phyloP scores from a whole-genome alignment of 495 filamentous ascomycete species.

The Coniosporium apollinis region DNA sequence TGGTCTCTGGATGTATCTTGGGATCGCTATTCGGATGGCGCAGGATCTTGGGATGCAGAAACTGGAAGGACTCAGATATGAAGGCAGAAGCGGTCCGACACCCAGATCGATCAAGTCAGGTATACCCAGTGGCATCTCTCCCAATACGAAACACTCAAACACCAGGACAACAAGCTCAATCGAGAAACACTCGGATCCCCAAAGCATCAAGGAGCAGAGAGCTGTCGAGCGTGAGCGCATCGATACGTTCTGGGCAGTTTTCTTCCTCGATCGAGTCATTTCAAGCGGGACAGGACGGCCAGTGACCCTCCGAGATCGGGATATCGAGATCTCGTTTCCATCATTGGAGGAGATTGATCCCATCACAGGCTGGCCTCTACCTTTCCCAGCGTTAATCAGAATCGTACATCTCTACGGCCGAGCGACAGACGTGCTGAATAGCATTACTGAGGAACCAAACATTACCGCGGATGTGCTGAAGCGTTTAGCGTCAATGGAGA shows the following conservation, averaged over 20 bases:
- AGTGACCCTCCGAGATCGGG: slow-evolving; percentile 62
- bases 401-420: slow-evolving; percentile 73
- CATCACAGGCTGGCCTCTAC: slow-evolving; percentile 47
- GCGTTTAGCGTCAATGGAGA: slow-evolving; percentile 54
- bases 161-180: too few species aligned
- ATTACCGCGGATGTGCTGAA: slow-evolving; percentile 54
- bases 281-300: slow-evolving; percentile 69
- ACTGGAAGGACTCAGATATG: slow-evolving; percentile 53
- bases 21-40: slow-evolving; percentile 71
- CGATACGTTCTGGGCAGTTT: slow-evolving; percentile 75
- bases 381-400: slow-evolving; percentile 61
- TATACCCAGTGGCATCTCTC: slow-evolving; percentile 26
- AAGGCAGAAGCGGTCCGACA: slow-evolving; percentile 37
- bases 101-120: slow-evolving; percentile 35
- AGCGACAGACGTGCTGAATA: slow-evolving; percentile 69
- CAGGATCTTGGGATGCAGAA: slow-evolving; percentile 73
- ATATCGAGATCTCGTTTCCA: slow-evolving; percentile 64
- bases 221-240: slow-evolving; percentile 50
- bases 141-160: slow-evolving; percentile 30
- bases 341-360: slow-evolving; percentile 40
- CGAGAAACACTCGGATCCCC: slow-evolving; percentile 27
- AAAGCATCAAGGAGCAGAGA: slow-evolving; percentile 35
- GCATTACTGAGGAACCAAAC: slow-evolving; percentile 57
- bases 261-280: slow-evolving; percentile 70
- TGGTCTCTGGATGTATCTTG: slow-evolving; percentile 80